Evolutionary conservation across 192 early-diverging fungal genomes (phyloP), one percentile per base, ranked within the genome.

Genomic region (Lobosporangium transversale): DNA sequence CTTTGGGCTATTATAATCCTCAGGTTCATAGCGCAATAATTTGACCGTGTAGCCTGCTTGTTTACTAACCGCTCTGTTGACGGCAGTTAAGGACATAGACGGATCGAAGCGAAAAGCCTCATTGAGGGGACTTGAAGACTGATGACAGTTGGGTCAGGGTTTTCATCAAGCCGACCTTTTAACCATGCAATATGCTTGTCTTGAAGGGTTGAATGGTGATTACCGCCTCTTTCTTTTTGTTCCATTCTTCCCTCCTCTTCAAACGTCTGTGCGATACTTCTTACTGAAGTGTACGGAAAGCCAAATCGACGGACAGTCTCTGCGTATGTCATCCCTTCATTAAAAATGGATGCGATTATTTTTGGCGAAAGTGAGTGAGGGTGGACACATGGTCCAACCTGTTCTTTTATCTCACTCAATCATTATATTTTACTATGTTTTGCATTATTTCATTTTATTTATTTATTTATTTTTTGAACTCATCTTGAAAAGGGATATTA

Each of bases 41-140:
- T 50, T 62, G 59, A 51, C 45, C 9, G 47, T 62, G 31, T 51
- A 62, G 32, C 45, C 21, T 14, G 59, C 50, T 30, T 50, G 48
- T 23, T 50, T 51, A 14, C 14, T 40, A 14, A 40, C 14, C 8
- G 37, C 37, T 14, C 14, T 40, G 37, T 40, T 40, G 8, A 40
- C 37, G 14, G 37, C 14, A 40, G 8, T 7, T 40, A 7, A 14
- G 7, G 37, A 7, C 7, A 40, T 7, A 14, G 37, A 14, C 7
- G 37, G 37, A 7, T 40, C 8, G 37, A 40, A 10, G 8, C 14
- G 37, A 40, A 40, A 40, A 14, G 7, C 8, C 37, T 40, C 37
- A 40, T 40, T 40, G 8, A 40, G 37, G 8, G 7, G 37, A 14
- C 14, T 40, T 7, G 7, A 14, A 40, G 37, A 7, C 37, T 10